Base-by-base conservation (phyloP, 1,284 basidiomycete species). In the Blastosporella zonata region DNA sequence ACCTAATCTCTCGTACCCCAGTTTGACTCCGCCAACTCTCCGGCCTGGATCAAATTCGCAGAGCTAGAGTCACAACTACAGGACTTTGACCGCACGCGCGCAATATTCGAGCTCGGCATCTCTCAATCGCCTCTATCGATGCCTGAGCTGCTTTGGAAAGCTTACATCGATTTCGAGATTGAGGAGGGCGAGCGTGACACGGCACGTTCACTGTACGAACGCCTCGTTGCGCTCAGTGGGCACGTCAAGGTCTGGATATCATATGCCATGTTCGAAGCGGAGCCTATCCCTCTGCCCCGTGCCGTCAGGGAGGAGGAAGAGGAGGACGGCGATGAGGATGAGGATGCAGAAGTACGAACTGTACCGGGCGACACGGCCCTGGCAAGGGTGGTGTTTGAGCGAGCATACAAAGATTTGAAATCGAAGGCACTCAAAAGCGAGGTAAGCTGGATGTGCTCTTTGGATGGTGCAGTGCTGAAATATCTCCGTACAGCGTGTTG, bases 61-160 rank as follows among this genome's bases (percentile, higher is more conserved):
- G 94, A 97, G 64, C 82, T 99, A 33, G 97, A 99, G 70, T 82
- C 85, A 0, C 90, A 92, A 46, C 79, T 99, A 1, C 92, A 93
- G 67, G 97, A 99, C 67, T 87, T 90, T 64, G 75, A 85, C 21
- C 93, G 97, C 39, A 92, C 94, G 2, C 87, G 97, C 12, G 95
- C 86, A 2, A 94, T 99, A 62, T 99, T 93, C 67, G 95, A 99
- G 67, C 83, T 99, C 31, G 97, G 92, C 2, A 82, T 96, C n/a
- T 76, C 87, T 2, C 97, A 99, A 62, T 69, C 79, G 0, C 84
- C 86, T n/a, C 76, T 99, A 34, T 94, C 97, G 49, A 98, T 98
- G 93, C 97, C 97, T 2, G 97, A 99, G 67, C 77, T 97, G 9
- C 78, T 97, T n/a, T 96, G 93, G 93, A 95, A 94, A 65, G 91